phyloP scores from a whole-genome alignment of 148 eudicot species.

The Talinum fruticosum region DNA sequence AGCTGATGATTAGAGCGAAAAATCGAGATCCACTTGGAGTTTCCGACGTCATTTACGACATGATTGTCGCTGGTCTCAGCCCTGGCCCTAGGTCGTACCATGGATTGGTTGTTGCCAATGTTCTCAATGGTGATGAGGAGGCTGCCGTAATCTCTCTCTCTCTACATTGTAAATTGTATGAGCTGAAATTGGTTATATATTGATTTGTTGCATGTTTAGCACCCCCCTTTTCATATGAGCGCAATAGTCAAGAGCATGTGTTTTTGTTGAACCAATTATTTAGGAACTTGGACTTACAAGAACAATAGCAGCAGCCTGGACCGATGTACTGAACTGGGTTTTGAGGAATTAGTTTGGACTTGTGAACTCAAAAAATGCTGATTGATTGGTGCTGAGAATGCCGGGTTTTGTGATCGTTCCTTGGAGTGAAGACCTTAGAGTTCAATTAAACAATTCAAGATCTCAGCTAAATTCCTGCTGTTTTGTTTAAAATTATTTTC shows the following conservation, averaged over 20 bases:
- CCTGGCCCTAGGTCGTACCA: conserved; percentile 91
- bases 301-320: too few relatives aligned
- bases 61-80: conserved; percentile 77
- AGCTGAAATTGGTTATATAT: background rate
- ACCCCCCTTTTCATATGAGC: background rate
- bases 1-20: conserved; percentile 61
- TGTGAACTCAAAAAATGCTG: background rate
- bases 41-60: conserved; percentile 74
- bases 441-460: too few relatives aligned
- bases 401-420: background rate
- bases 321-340: background rate
- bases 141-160: conserved; percentile 56
- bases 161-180: too few relatives aligned
- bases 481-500: too few relatives aligned
- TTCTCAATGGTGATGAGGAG: conserved; percentile 49
- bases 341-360: background rate
- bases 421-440: background rate
- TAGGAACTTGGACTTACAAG: too few relatives aligned
- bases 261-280: too few relatives aligned
- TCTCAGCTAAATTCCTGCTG: too few relatives aligned
- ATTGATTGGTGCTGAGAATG: background rate
- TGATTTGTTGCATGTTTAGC: background rate
- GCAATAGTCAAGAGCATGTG: too few relatives aligned
- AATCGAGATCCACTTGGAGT: conserved; percentile 55
- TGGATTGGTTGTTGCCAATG: conserved; percentile 66